These are phyloP conservation scores for Pythium dissimile DNA, from an alignment of 352 stramenopile species.

Conservation along the genomic window DNA sequence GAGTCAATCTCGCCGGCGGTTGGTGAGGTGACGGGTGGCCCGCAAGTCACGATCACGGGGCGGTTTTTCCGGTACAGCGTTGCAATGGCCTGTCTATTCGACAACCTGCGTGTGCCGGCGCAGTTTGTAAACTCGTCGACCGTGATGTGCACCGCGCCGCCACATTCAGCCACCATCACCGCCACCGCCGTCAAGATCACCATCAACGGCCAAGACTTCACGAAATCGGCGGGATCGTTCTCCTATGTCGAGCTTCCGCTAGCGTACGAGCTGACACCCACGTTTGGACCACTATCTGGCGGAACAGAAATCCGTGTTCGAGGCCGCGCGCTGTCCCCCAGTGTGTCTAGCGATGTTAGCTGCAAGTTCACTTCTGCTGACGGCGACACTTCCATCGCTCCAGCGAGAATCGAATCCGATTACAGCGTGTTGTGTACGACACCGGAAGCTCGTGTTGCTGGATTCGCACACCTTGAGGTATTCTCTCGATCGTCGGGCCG, in stretches of 20 bases:
- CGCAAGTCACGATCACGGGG: constrained; percentile 49
- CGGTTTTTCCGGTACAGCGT: constrained; percentile 57
- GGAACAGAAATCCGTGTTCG: constrained; percentile 33
- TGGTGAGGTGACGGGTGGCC: constrained; percentile 50
- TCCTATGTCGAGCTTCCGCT: constrained; percentile 42
- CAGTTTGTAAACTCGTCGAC: constrained; percentile 57
- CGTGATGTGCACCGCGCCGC: constrained; percentile 58
- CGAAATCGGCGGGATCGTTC: constrained; percentile 25
- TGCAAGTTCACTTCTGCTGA: constrained; percentile 7
- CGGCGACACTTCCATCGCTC: neutral
- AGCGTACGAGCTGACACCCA: constrained; percentile 41
- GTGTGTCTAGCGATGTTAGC: neutral
- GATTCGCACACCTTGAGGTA: constrained; percentile 23
- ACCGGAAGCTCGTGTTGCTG: neutral
- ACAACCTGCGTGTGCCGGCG: constrained; percentile 29
- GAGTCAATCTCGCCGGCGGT: constrained; percentile 36
- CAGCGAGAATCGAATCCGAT: neutral
- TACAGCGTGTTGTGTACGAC: constrained; percentile 1
- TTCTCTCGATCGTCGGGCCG: constrained; percentile 25
- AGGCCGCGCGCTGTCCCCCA: constrained; percentile 23
- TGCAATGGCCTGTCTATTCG: constrained; percentile 55
- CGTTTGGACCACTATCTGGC: constrained; percentile 26
- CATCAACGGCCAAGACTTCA: constrained; percentile 70
- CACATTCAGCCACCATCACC: constrained; percentile 24
- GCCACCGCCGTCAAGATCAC: constrained; percentile 41